Conservation (phyloP, 2,329 filamentous ascomycete species). For the Colletotrichum theobromicola region DNA sequence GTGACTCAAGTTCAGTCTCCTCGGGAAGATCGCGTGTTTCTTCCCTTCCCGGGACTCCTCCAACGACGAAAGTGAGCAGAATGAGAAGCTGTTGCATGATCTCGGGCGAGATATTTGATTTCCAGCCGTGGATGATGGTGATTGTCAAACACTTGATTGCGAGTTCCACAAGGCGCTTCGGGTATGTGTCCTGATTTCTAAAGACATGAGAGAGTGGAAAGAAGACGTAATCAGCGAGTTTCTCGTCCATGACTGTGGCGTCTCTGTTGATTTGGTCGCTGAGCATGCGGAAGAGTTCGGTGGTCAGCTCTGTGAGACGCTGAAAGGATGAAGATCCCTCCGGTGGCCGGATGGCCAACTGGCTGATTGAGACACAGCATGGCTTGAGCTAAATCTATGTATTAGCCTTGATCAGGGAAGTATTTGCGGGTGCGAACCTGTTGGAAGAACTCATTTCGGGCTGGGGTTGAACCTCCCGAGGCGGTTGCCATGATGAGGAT, state of each 20-base stretch:
- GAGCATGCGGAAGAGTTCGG: conserved; percentile 52
- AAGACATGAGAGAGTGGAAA: conserved; percentile 91
- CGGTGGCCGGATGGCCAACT: conserved; percentile 56
- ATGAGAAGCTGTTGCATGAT: conserved; percentile 86
- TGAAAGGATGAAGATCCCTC: conserved; percentile 45
- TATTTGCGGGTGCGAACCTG: conserved; percentile 28
- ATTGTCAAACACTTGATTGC: conserved; percentile 77
- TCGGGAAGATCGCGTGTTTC: conserved; percentile 60
- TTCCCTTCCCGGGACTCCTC: conserved; percentile 68
- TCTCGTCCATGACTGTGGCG: conserved; percentile 69
- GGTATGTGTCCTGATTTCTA: conserved; percentile 73
- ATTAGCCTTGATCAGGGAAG: not conserved
- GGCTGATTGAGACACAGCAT: conserved; percentile 64
- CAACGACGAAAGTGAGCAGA: conserved; percentile 81
- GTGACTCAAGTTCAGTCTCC: conserved; percentile 76
- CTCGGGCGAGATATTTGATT: conserved; percentile 69
- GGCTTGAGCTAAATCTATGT: conserved; percentile 61
- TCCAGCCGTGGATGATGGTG: conserved; percentile 82
- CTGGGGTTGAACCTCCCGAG: conserved; percentile 1
- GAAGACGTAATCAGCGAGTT: conserved; percentile 92
- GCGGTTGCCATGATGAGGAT: conserved; percentile 12
- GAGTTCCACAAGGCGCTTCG: conserved; percentile 75
- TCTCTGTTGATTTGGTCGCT: conserved; percentile 47
- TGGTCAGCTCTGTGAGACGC: conserved; percentile 50
- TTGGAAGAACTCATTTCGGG: conserved; percentile 41